Conservation (phyloP, 2,329 filamentous ascomycete genomes). For the Harringtonia aguacate region DNA sequence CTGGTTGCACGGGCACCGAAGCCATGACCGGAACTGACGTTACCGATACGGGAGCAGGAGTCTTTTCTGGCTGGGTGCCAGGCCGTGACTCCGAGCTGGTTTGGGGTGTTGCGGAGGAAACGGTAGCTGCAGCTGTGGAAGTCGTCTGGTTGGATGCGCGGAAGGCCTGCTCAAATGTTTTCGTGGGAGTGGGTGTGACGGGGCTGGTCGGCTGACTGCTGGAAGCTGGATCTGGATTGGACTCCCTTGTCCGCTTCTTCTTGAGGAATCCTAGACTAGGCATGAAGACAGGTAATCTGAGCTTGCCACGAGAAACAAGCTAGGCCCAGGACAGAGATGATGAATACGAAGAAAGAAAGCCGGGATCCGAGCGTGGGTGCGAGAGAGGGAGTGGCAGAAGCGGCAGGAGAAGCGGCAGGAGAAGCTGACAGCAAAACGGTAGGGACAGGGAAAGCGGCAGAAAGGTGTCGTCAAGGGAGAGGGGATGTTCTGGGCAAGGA, state of each 20-base stretch:
- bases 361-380: too few species aligned
- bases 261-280: conserved; percentile 93
- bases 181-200: conserved; percentile 46
- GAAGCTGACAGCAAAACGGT: too few species aligned
- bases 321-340: neutral
- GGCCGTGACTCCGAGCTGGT: neutral
- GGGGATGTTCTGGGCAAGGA: too few species aligned
- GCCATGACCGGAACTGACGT: conserved; percentile 19
- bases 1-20: conserved; percentile 19
- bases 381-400: too few species aligned
- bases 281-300: conserved; percentile 41
- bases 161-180: conserved; percentile 35
- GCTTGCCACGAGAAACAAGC: neutral
- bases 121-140: conserved; percentile 7
- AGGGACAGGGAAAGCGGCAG: too few species aligned
- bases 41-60: conserved; percentile 15
- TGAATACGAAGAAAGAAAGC: too few species aligned
- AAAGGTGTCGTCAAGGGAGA: too few species aligned
- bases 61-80: conserved; percentile 19
- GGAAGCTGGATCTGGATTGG: conserved; percentile 57
- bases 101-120: conserved; percentile 13
- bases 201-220: conserved; percentile 55
- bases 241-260: conserved; percentile 97
- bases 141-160: conserved; percentile 17
- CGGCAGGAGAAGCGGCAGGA: too few species aligned